phyloP scores from a whole-genome alignment of 1,139 yeast genomes.

The Candida tropicalis region DNA sequence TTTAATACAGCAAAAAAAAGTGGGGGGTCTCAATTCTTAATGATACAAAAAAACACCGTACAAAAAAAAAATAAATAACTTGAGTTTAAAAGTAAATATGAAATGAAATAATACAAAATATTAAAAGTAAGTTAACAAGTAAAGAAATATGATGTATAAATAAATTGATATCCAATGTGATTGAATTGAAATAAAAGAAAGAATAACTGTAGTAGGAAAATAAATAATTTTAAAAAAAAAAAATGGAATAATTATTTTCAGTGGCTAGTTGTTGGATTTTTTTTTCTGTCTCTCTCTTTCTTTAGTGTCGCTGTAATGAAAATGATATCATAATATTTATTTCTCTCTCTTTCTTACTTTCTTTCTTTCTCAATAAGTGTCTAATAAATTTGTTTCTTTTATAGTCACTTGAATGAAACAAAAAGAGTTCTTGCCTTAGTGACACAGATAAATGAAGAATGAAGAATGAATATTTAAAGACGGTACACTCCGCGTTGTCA shows the following conservation, averaged over 20 bases:
- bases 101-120: too few relatives aligned
- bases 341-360: background rate
- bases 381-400: too few relatives aligned
- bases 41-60: conserved; percentile 5
- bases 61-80: too few relatives aligned
- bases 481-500: too few relatives aligned
- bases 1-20: background rate
- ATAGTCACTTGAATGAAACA: too few relatives aligned
- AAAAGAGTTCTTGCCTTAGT: too few relatives aligned
- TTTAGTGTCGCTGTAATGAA: background rate
- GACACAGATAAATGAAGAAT: too few relatives aligned
- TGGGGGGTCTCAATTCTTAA: background rate
- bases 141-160: background rate
- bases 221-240: background rate
- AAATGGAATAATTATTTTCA: background rate
- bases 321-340: conserved; percentile 3
- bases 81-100: too few relatives aligned
- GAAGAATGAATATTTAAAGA: too few relatives aligned
- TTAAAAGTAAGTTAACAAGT: background rate
- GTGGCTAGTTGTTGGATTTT: background rate
- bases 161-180: background rate
- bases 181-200: background rate
- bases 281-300: background rate
- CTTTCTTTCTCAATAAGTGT: too few relatives aligned
- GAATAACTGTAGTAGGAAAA: background rate